Base-by-base conservation (phyloP, 495 filamentous ascomycete species). In the Pyronema domesticum region DNA sequence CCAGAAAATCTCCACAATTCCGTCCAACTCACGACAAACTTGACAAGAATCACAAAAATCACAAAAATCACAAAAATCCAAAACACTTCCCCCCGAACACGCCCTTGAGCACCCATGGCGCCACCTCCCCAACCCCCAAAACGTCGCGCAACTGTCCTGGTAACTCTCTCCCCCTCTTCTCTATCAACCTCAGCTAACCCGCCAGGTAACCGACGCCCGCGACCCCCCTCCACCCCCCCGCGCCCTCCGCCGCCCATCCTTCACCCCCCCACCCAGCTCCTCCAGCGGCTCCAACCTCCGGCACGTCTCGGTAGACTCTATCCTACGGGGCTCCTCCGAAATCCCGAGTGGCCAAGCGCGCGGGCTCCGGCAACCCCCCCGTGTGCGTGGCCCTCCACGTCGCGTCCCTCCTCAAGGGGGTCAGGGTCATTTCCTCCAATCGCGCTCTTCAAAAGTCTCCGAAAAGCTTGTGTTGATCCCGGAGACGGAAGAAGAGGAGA, bases 401-500 rank as follows among this genome's bases (percentile, higher is more conserved):
- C 63, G 68, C 8, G 63, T 64, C 9, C 70, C 73, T 49, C 70
- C 70, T 33, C 64, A 66, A 51, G 74, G 64, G 61, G 82, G 83
- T 57, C 83, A 86, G 37, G 86, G 83, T 56, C 52, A 39, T 9
- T 9, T 35, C n/a, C 79, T 95, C 44, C 93, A 89, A 0, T 79
- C 84, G 1, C 79, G 91, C 17, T 89, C 86, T 30, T 91, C 86
- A 13, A 94, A 95, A 61, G 76, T 94, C 46, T 91, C 83, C 62
- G 86, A 96, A 72, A 95, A 96, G 67, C 73, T 99, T 7, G 91
- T 96, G 0, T 72, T 96, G n/a, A 71, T 99, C 18, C 93, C 91
- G 0, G 91, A 95, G 63, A 82, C 89, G 1, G 70, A 74, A 3
- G 80, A 79, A 46, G 80, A 78, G 34, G 74, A 76, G 39, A 73